Conservation (phyloP, 2,329 filamentous ascomycete species). For the Zelopaecilomyces penicillatus region DNA sequence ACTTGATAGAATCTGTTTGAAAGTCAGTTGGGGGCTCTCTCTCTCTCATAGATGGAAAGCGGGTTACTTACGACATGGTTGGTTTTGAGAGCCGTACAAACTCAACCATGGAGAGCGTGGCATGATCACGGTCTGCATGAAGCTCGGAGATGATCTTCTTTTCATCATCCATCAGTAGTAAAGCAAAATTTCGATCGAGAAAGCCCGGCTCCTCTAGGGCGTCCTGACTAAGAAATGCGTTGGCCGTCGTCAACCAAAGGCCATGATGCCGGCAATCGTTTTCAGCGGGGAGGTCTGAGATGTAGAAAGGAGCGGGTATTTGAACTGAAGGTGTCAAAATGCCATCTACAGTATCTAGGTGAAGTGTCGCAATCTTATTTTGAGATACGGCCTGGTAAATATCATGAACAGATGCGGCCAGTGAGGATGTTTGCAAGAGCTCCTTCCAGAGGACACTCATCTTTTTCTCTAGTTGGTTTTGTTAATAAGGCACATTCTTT, state of each 20-base stretch:
- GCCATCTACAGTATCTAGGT: constrained; percentile 57
- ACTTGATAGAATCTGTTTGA: constrained; percentile 53
- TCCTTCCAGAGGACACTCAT: constrained; percentile 62
- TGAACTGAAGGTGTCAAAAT: constrained; percentile 54
- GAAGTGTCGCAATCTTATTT: constrained; percentile 78
- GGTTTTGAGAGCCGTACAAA: constrained; percentile 69
- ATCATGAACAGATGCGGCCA: constrained; percentile 75
- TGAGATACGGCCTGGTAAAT: constrained; percentile 74
- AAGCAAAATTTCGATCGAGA: constrained; percentile 76
- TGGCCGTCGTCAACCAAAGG: constrained; percentile 81
- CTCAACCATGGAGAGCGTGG: constrained; percentile 69
- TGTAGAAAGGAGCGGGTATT: constrained; percentile 58
- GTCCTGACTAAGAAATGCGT: constrained; percentile 63
- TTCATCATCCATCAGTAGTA: constrained; percentile 79
- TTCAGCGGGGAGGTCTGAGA: constrained; percentile 62
- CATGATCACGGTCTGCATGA: constrained; percentile 66
- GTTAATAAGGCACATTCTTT: too few relatives aligned
- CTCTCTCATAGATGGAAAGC: not conserved
- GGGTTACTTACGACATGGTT: constrained; percentile 47
- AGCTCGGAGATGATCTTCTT: constrained; percentile 65
- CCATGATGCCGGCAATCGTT: constrained; percentile 63
- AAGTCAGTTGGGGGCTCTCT: not conserved
- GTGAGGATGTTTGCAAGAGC: constrained; percentile 62
- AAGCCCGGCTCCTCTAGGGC: constrained; percentile 56
- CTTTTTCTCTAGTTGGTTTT: constrained; percentile 35